Conservation (phyloP, 495 filamentous ascomycete species). For the Aspergillus ellipticus region DNA sequence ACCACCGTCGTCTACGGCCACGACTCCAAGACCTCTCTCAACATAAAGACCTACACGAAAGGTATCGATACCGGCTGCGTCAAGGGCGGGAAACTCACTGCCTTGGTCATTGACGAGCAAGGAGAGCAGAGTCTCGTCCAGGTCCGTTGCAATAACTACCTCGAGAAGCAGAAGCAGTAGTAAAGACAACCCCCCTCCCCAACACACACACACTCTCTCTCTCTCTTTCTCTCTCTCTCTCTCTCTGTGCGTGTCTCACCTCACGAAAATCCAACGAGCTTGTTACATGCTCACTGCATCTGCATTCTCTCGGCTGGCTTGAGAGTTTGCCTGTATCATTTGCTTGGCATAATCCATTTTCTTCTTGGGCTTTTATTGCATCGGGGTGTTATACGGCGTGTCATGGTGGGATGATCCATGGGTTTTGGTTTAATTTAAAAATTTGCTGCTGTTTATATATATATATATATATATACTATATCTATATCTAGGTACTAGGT, state of each 20-base stretch:
- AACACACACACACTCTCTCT: not conserved
- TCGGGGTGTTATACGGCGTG: no score
- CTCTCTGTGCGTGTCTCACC: no score
- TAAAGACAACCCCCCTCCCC: no score
- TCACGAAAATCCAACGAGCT: no score
- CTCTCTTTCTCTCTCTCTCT: not conserved
- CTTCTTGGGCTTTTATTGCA: not conserved
- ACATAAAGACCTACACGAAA: conserved; percentile 65
- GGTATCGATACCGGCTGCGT: conserved; percentile 84
- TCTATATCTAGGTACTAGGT: no score
- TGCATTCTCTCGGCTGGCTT: conserved; percentile 5
- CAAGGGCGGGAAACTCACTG: conserved; percentile 68
- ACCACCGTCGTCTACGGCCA: conserved; percentile 81
- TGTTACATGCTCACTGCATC: not conserved
- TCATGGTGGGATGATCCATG: no score
- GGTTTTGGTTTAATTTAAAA: no score
- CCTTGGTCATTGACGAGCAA: conserved; percentile 62
- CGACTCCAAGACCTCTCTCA: conserved; percentile 68
- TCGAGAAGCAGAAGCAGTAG: conserved; percentile 4
- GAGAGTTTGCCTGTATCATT: not conserved
- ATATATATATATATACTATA: no score
- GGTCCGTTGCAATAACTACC: conserved; percentile 31
- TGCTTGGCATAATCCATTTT: not conserved
- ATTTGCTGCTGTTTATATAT: no score
- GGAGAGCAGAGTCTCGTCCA: conserved; percentile 38